Base-by-base conservation (phyloP, 768 basidiomycete species). In the Naematelia encephala region DNA sequence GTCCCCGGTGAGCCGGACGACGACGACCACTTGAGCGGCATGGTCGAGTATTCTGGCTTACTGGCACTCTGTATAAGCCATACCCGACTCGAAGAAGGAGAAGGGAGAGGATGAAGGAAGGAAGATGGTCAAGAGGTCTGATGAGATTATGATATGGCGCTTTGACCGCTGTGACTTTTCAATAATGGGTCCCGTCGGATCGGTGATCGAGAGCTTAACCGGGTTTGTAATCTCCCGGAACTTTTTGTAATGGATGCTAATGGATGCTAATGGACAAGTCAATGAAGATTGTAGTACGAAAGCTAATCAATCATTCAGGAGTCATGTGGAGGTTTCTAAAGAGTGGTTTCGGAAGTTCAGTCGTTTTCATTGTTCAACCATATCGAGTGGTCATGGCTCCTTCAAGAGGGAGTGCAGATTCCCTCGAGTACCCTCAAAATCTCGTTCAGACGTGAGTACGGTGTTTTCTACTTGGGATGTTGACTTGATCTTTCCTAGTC, bases 401-500 rank as follows among this genome's bases (percentile, higher is more conserved):
- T 16, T 56, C 60, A 16, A 58, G 59, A 39, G 59, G 57, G 13
- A 19, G 14, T 23, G 34, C 46, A 47, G 46, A 47, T 12, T 19
- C 11, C 8, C 34, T 56, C 23, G 54, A 57, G 10, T 46, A 42
- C 23, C 67, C 67, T 19, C 55, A 29, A 19, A 53, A 49, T 42
- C 61, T 63, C 5, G 54, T 66, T 25, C 67, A 69, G 30, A 63
- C 64, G 67, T 69, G 19, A 57, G 67, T 59, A 21, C 11, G 8
- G 16, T 39, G 8, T 44, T 14, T 5, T 49, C 23, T 21, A 4
- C 27, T 53, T 30, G 16, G 13, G 2, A 8, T n/a, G 13, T 29
- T 34, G 11, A 11, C 26, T 55, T 19, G 44, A n/a, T 16, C 13
- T 16, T 8, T 39, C 29, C 3, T 59, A 76, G 76, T 1, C 66